Evolutionary conservation across 257 asterid species (phyloP).

Genomic region (Verbena officinalis): DNA sequence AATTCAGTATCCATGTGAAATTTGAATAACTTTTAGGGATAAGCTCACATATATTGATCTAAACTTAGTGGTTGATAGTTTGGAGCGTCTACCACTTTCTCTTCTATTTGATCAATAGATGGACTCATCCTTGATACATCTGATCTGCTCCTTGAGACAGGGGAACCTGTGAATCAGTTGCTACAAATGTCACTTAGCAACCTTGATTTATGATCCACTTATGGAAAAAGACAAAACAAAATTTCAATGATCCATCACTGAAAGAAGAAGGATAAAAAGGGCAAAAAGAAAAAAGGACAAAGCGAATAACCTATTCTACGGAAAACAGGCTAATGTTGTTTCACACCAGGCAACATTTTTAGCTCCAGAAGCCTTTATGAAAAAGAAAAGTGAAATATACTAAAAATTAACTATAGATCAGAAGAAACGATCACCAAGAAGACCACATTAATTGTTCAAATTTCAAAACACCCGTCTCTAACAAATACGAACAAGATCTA

Average conservation of each 20-base stretch:
- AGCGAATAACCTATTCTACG: background rate
- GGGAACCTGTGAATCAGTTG: conserved; percentile 57
- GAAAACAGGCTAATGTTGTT: conserved; percentile 5
- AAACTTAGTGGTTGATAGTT: conserved; percentile 25
- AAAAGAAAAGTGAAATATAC: background rate
- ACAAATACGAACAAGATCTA: too few species aligned
- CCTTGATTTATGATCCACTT: conserved; percentile 5
- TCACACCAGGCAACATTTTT: conserved; percentile 18
- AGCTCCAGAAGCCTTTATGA: conserved; percentile 2
- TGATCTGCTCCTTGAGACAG: conserved; percentile 72
- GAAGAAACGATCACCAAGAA: background rate
- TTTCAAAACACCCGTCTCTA: too few species aligned
- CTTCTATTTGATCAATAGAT: conserved; percentile 55
- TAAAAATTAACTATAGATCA: background rate
- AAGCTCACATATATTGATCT: conserved; percentile 16
- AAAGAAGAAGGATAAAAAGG: background rate
- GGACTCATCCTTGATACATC: conserved; percentile 65
- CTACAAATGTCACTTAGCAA: conserved; percentile 28
- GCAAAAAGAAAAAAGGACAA: background rate
- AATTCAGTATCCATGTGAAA: conserved; percentile 22
- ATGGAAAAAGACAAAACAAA: conserved; percentile 19
- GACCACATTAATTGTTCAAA: background rate
- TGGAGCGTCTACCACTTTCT: conserved; percentile 56
- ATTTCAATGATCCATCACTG: conserved; percentile 1
- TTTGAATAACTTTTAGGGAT: conserved; percentile 16